phyloP scores from a whole-genome alignment of 257 asterid genomes.

The Capsicum chinense region DNA sequence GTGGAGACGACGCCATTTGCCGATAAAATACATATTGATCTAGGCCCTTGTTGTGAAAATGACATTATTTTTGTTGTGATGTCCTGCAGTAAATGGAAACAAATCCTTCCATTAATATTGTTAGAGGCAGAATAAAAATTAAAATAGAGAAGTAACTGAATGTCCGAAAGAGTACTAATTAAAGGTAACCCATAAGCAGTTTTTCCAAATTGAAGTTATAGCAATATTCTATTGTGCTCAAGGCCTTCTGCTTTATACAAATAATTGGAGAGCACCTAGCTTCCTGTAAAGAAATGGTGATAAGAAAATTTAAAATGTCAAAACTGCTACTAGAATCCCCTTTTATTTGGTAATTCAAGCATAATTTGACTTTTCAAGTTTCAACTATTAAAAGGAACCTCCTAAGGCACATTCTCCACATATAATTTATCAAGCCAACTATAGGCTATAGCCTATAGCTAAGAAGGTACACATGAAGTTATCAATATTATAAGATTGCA shows the following conservation, averaged over 20 bases:
- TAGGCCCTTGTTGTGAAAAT: conserved; percentile 62
- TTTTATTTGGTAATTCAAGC: conserved; percentile 7
- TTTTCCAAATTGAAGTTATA: conserved; percentile 14
- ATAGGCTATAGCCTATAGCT: neutral
- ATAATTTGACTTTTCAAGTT: neutral
- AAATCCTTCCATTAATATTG: conserved; percentile 15
- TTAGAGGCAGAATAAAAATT: neutral
- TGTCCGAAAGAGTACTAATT: neutral
- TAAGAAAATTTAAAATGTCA: conserved; percentile 3
- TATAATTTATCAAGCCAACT: neutral
- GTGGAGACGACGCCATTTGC: conserved; percentile 78
- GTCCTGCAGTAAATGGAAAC: conserved; percentile 55
- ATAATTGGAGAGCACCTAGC: neutral
- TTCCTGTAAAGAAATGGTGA: neutral
- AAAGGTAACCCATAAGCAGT: conserved; percentile 2
- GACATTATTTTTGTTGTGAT: conserved; percentile 65
- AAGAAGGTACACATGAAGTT: conserved; percentile 10
- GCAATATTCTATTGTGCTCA: neutral
- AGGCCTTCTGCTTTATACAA: neutral
- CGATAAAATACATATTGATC: conserved; percentile 68
- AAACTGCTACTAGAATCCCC: conserved; percentile 20
- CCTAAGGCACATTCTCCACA: conserved; percentile 21
- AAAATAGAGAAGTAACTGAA: conserved; percentile 1
- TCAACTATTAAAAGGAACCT: conserved; percentile 8
- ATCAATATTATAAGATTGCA: neutral